Conservation (phyloP, 441 rosid genomes). For the Hura crepitans region DNA sequence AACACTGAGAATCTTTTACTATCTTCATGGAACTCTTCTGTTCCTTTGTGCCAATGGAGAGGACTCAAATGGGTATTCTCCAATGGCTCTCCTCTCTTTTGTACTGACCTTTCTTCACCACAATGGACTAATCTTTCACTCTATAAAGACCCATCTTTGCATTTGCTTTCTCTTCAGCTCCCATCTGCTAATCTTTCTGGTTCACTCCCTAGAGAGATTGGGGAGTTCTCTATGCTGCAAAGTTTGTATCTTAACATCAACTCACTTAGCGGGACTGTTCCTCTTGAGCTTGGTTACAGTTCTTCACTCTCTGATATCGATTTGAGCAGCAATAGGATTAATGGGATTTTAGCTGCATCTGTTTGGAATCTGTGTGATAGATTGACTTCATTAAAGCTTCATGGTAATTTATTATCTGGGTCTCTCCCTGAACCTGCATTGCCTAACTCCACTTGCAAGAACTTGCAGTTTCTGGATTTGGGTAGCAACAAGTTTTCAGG, state of each 20-base stretch:
- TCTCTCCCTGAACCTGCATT: conserved; percentile 71
- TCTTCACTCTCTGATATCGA: conserved; percentile 76
- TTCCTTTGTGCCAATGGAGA: conserved; percentile 94
- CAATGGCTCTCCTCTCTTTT: conserved; percentile 53
- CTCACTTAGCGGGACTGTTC: conserved; percentile 66
- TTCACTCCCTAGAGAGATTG: conserved; percentile 82
- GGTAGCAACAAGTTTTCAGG: conserved; percentile 78
- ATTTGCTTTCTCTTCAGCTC: conserved; percentile 72
- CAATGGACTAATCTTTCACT: conserved; percentile 71
- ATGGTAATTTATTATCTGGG: conserved; percentile 63
- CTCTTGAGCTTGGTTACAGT: conserved; percentile 91
- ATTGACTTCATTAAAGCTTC: conserved; percentile 58
- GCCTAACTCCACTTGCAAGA: conserved; percentile 67
- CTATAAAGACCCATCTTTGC: conserved; percentile 67
- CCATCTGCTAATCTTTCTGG: conserved; percentile 99
- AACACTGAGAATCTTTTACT: conserved; percentile 64
- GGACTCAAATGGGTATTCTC: conserved; percentile 92
- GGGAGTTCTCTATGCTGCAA: conserved; percentile 78
- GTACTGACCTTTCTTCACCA: conserved; percentile 56
- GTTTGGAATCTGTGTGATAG: conserved; percentile 86
- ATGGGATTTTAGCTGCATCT: conserved; percentile 69
- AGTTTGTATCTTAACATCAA: conserved; percentile 74
- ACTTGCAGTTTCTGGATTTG: conserved; percentile 67
- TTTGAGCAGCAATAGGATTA: conserved; percentile 57
- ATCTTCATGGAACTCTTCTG: conserved; percentile 80